Conservation (phyloP, 805 yeast genomes). For the Kluyveromyces starmeri region DNA sequence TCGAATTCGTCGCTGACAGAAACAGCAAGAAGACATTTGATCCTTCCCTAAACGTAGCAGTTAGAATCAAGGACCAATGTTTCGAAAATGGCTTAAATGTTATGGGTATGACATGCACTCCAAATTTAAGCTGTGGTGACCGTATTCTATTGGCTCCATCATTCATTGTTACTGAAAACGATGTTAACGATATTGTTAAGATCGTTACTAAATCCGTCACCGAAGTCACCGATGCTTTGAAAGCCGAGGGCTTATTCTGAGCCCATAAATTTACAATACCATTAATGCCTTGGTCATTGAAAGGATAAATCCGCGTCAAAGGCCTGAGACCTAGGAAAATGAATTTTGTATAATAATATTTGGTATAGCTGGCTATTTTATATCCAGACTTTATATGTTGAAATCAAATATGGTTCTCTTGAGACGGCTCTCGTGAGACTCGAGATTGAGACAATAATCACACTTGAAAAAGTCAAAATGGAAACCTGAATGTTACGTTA, state of each 20-base stretch:
- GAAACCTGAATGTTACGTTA: too few species aligned
- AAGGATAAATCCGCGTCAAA: too few species aligned
- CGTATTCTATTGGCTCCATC: constrained; percentile 42
- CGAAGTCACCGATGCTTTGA: constrained; percentile 21
- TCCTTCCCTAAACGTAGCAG: constrained; percentile 30
- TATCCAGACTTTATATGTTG: too few species aligned
- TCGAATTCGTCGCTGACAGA: constrained; percentile 49
- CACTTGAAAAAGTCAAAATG: too few species aligned
- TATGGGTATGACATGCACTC: constrained; percentile 40
- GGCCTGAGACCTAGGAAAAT: too few species aligned
- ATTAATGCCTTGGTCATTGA: too few species aligned
- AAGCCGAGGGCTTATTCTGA: constrained; percentile 12
- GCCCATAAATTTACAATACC: too few species aligned
- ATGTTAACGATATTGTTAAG: constrained; percentile 34
- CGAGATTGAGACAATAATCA: too few species aligned
- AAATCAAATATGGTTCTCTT: too few species aligned
- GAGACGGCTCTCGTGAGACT: too few species aligned
- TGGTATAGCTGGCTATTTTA: too few species aligned
- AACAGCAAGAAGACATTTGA: constrained; percentile 42
- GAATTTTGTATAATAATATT: too few species aligned
- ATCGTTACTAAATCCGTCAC: constrained; percentile 34
- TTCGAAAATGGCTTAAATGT: constrained; percentile 39
- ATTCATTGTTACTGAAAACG: constrained; percentile 35
- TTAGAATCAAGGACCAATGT: constrained; percentile 27
- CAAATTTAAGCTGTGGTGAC: constrained; percentile 35